Evolutionary conservation across 2,329 filamentous ascomycete species (phyloP), one percentile per base, ranked within the genome.

Genomic region (Aspergillus fructus): DNA sequence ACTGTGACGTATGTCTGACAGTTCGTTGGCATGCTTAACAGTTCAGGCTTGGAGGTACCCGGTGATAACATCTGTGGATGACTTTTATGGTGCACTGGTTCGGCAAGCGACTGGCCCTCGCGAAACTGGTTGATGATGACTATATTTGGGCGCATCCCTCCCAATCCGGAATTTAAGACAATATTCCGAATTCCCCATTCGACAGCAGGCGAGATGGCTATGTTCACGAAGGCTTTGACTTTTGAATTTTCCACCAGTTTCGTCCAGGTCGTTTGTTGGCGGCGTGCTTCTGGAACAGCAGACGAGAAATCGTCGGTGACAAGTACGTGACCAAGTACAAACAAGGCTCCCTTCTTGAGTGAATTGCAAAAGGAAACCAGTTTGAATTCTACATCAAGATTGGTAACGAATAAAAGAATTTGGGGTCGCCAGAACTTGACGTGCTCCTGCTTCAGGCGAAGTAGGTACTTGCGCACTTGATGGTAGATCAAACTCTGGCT

Each of bases 341-440:
- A 96, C 1, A 96, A 74, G 0, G 86, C 87, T 0, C 91, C 92
- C 68, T 96, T 96, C 71, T 96, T 96, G 71, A 96, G 78, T 0
- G 90, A 92, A 71, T 96, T 96, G 75, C 91, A 96, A 65, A 96
- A 96, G 58, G 93, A 90, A 2, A 96, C 93, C 41, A 96, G 82
- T 42, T 90, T 88, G 53, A 89, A 91, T 69, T 94, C 90, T 5
- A 83, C 83, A n/a, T 91, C 83, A 4, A 91, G 89, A 66, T 94
- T 85, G 68, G 93, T 94, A 62, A 94, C 85, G 53, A 96, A 84
- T 0, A 96, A 80, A 48, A 96, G 83, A 43, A 96, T 93, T 63
- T 96, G 91, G 0, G 91, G 91, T 51, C 91, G 83, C 91, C 92
- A 96, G 71, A 96, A 96, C 68, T 96, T 96, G 73, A 96, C 92